phyloP scores from a whole-genome alignment of 2,329 filamentous ascomycete species.

The Camillea tinctor region DNA sequence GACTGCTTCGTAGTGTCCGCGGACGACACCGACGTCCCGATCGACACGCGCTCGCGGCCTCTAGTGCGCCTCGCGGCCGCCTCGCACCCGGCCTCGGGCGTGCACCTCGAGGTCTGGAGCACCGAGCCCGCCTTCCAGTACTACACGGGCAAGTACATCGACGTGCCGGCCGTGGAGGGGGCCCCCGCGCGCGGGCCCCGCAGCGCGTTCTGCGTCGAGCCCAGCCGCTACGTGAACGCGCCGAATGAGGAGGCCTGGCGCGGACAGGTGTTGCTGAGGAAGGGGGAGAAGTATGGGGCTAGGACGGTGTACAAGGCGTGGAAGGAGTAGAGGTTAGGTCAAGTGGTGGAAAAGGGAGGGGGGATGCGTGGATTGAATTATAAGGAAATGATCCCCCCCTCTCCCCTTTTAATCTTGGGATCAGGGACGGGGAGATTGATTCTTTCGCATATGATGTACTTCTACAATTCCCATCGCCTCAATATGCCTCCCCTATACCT shows the following conservation, averaged over 20 bases:
- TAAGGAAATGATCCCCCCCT: too few species aligned
- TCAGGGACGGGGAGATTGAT: too few species aligned
- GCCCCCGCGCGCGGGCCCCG: constrained; percentile 64
- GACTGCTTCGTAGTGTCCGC: constrained; percentile 81
- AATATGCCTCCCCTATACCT: too few species aligned
- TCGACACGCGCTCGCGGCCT: constrained; percentile 64
- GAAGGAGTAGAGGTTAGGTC: constrained; percentile 53
- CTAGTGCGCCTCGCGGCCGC: constrained; percentile 69
- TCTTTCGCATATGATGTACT: too few species aligned
- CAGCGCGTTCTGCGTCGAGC: constrained; percentile 88
- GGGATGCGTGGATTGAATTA: too few species aligned
- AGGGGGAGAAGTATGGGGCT: constrained; percentile 78
- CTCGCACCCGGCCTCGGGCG: constrained; percentile 68
- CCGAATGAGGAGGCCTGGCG: constrained; percentile 79
- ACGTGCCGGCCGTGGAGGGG: constrained; percentile 67
- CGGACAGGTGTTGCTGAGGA: constrained; percentile 75
- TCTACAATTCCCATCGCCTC: too few species aligned
- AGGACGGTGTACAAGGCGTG: constrained; percentile 83
- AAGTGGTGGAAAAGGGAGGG: too few species aligned
- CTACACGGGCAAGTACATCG: constrained; percentile 84
- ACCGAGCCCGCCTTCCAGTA: constrained; percentile 97
- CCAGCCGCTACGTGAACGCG: constrained; percentile 86
- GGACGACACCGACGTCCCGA: constrained; percentile 45
- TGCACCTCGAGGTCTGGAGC: constrained; percentile 84
- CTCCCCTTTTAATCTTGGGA: too few species aligned